A percentile compares a stretch with the other conserved stretches of the same genome.
Evolutionary conservation across 495 filamentous ascomycete species (phyloP).

Genomic region (Podospora bellae-mahoneyi): DNA sequence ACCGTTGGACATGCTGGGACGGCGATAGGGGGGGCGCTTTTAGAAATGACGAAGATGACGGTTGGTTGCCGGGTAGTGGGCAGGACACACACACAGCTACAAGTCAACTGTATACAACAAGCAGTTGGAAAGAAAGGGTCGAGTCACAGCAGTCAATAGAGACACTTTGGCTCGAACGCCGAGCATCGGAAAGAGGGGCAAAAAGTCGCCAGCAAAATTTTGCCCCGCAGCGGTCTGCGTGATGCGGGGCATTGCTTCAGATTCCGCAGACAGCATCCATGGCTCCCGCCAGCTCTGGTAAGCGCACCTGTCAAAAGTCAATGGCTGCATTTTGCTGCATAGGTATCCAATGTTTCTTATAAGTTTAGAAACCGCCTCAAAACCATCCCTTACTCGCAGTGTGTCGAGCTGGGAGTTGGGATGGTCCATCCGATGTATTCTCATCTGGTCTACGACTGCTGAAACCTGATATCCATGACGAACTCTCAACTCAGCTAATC

Average conservation of each 20-base stretch:
- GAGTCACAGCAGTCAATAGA: constrained; percentile 1
- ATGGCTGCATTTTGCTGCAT: not conserved
- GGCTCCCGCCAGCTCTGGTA: not conserved
- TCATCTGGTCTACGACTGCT: not conserved
- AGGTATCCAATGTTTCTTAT: no score
- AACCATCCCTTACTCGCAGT: not conserved
- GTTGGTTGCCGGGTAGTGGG: not conserved
- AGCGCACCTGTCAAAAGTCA: not conserved
- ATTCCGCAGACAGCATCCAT: no score
- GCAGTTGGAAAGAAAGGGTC: not conserved
- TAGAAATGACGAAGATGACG: not conserved
- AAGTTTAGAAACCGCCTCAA: not conserved
- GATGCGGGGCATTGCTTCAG: no score
- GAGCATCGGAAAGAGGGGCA: constrained; percentile 22
- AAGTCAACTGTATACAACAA: not conserved
- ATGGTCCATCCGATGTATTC: not conserved
- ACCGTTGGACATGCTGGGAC: constrained; percentile 30
- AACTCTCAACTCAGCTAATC: not conserved
- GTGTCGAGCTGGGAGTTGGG: not conserved
- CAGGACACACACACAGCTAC: not conserved
- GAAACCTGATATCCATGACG: not conserved
- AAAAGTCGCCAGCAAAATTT: constrained; percentile 18
- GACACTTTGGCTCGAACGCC: constrained; percentile 8
- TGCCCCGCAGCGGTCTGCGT: constrained; percentile 20
- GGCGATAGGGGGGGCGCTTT: not conserved